These are phyloP conservation scores for Kazachstania kunashirensis DNA, from an alignment of 805 yeast species.

Conservation along the genomic window DNA sequence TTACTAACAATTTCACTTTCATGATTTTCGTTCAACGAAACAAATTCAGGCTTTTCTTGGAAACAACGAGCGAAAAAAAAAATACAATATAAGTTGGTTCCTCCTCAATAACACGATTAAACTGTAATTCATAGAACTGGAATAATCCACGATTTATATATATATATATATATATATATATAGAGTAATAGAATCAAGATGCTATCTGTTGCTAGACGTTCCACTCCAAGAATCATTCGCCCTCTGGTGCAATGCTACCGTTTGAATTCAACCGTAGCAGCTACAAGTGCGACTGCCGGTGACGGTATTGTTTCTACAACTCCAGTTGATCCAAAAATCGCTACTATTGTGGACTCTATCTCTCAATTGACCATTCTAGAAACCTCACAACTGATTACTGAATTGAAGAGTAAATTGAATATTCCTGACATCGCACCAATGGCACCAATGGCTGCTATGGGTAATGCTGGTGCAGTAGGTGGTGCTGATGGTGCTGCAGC, in stretches of 20 bases:
- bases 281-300: conserved; percentile 1
- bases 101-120: too few relatives aligned
- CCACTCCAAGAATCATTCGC: conserved; percentile 2
- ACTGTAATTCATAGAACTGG: too few relatives aligned
- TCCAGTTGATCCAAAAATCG: conserved; percentile 74
- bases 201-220: conserved; percentile 5
- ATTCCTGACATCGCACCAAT: conserved; percentile 74
- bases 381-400: conserved; percentile 78
- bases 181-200: too few relatives aligned
- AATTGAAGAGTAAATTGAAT: conserved; percentile 71
- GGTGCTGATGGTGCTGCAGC: conserved; percentile 52
- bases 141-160: too few relatives aligned
- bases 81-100: too few relatives aligned
- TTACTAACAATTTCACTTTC: too few relatives aligned
- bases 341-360: conserved; percentile 81
- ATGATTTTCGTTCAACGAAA: too few relatives aligned
- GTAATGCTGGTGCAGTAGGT: conserved; percentile 38
- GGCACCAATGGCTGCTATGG: conserved; percentile 32
- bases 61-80: too few relatives aligned
- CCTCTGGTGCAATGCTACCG: conserved; percentile 1
- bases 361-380: conserved; percentile 85
- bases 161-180: too few relatives aligned
- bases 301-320: background rate
- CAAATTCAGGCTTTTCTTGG: too few relatives aligned
- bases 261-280: background rate